Evolutionary conservation across 176 grass and related monocot species (phyloP), one percentile per base, ranked within the genome.

Genomic region (Aegilops longissima): DNA sequence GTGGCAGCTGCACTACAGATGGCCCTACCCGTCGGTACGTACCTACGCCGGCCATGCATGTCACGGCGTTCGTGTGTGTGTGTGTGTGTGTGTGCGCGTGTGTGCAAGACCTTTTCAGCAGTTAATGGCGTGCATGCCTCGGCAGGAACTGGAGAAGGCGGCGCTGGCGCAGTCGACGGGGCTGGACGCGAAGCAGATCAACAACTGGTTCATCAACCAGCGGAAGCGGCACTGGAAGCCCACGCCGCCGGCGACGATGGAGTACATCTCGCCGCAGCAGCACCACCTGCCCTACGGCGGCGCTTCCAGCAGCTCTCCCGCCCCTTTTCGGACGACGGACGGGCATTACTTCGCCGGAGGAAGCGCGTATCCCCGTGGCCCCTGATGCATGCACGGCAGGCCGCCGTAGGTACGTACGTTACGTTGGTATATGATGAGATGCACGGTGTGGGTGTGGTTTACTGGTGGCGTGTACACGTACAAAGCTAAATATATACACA

Each of bases 201-300:
- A 94, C 80, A 97, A 97, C 68, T 97, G 94, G 94, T 97, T 97
- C 92, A 97, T 97, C 82, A 97, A 97, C 90, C 94, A 97, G 84
- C 87, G 94, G 40, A 97, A 97, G 86, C 86, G 94, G 82, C 94
- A 97, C 64, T 97, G 94, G 94, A 94, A 97, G 82, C 92, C 92
- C 25, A 88, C 90, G 85, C 92, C 77, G 70, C 70, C 85, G 77
- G 17, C 74, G 16, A 66, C 74, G 16, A 66, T 49, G 70, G 81
- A 87, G 47, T 85, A 88, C 85, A 54, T 70, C 69, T 4, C 87
- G 68, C 73, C 3, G 54, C 18, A 18, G 1, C 51, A 54, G 2
- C 54, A 58, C 2, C 75, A 76, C 16, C 4, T 27, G 11, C 17
- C 8, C 34, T 25, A 66, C 65, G 82, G 81, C 59, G 21, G 82